A percentile compares a stretch with the other conserved stretches of the same genome.
These are phyloP conservation scores for Candida manassasensis DNA, from an alignment of 805 yeast genomes.

Conservation along the genomic window DNA sequence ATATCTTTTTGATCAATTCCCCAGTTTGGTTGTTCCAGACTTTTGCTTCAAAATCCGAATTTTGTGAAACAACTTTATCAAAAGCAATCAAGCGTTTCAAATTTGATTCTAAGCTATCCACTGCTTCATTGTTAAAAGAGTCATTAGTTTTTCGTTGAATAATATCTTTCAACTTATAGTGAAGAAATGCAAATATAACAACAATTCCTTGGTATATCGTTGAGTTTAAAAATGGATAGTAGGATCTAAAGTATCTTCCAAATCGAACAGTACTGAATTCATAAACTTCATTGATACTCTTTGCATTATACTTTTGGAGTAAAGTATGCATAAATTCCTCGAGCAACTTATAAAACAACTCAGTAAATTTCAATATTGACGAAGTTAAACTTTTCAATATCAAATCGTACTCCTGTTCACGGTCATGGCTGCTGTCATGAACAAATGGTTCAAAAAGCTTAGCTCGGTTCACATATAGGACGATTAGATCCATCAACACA, in stretches of 20 bases:
- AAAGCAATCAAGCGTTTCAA: conserved; percentile 19
- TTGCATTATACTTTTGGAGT: conserved; percentile 4
- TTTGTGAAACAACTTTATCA: conserved; percentile 19
- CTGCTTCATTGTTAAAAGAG: conserved; percentile 12
- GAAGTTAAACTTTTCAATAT: conserved; percentile 35
- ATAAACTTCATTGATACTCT: neutral
- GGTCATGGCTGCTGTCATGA: conserved; percentile 26
- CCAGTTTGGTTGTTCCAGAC: conserved; percentile 35
- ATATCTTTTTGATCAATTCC: conserved; percentile 26
- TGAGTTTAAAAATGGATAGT: conserved; percentile 45
- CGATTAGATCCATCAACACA: conserved; percentile 41
- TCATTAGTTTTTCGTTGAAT: conserved; percentile 7
- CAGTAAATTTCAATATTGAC: conserved; percentile 36
- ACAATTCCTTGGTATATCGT: conserved; percentile 50
- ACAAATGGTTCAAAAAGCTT: conserved; percentile 50
- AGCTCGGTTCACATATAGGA: conserved; percentile 47
- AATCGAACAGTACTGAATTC: conserved; percentile 11
- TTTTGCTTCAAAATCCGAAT: conserved; percentile 13
- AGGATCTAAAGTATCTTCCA: conserved; percentile 33
- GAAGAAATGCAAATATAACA: conserved; percentile 45
- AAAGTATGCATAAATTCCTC: conserved; percentile 20
- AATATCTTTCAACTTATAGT: conserved; percentile 30
- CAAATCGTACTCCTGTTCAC: conserved; percentile 20
- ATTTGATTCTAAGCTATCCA: conserved; percentile 18
- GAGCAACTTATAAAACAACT: conserved; percentile 30